phyloP scores from a whole-genome alignment of 73 alveolate genomes.

The Loxodes magnus region DNA sequence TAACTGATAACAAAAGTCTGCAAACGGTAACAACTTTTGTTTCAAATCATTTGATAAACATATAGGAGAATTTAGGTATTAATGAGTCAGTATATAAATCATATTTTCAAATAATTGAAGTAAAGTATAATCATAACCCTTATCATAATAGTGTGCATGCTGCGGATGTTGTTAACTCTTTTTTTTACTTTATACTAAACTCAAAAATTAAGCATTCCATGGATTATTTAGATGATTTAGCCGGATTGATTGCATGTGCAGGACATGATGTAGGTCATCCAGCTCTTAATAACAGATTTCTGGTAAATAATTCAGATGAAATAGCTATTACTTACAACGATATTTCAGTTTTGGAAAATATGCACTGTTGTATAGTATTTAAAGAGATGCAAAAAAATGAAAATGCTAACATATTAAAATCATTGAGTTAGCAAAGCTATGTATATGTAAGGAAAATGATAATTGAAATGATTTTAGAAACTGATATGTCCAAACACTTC shows the following conservation, averaged over 20 bases:
- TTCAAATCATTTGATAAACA: too few species aligned
- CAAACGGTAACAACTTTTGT: too few species aligned
- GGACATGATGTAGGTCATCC: conserved; percentile 71
- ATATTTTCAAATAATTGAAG: conserved; percentile 33
- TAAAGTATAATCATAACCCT: conserved; percentile 46
- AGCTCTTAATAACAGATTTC: conserved; percentile 45
- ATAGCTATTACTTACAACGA: conserved; percentile 55
- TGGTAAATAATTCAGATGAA: conserved; percentile 24
- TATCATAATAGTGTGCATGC: conserved; percentile 81
- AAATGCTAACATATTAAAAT: conserved; percentile 22
- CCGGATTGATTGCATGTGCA: conserved; percentile 13
- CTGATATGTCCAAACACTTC: conserved; percentile 69
- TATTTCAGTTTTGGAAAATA: conserved; percentile 55
- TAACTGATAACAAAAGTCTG: too few species aligned
- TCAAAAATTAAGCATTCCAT: conserved; percentile 25
- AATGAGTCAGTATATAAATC: too few species aligned
- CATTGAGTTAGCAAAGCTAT: conserved; percentile 15
- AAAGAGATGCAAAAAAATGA: conserved; percentile 28
- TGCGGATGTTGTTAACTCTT: conserved; percentile 56
- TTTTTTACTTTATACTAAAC: conserved; percentile 23
- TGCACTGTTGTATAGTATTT: conserved; percentile 45
- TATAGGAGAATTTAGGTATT: too few species aligned
- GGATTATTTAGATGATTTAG: conserved; percentile 6
- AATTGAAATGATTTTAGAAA: conserved; percentile 55
- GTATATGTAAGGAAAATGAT: conserved; percentile 49